These are phyloP conservation scores for Fusarium sp. DNA, from an alignment of 2,329 filamentous ascomycete species.

Conservation along the genomic window DNA sequence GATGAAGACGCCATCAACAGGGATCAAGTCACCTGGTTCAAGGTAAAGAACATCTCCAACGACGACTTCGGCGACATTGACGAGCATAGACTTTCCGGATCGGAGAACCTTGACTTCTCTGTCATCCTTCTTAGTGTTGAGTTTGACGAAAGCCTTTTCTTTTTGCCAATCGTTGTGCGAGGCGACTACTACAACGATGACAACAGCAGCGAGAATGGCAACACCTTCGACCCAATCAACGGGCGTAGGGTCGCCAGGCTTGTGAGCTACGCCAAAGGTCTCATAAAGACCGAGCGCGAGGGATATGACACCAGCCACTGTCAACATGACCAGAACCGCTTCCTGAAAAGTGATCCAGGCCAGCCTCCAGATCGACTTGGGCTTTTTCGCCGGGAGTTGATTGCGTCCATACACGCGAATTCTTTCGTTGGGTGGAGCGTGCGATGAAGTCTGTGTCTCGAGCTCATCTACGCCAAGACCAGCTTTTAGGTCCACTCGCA, in stretches of 20 bases:
- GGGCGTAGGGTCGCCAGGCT: slow-evolving; percentile 26
- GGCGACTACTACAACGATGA: slow-evolving; percentile 26
- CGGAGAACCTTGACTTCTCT: slow-evolving; percentile 33
- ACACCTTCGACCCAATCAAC: slow-evolving; percentile 33
- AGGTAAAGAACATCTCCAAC: slow-evolving; percentile 31
- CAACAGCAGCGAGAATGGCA: slow-evolving; percentile 27
- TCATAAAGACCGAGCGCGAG: slow-evolving; percentile 25
- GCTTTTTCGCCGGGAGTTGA: slow-evolving; percentile 23
- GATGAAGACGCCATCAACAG: slow-evolving; percentile 28
- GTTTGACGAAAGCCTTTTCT: slow-evolving; percentile 32
- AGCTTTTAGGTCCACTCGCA: slow-evolving; percentile 20
- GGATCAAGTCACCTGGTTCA: slow-evolving; percentile 28
- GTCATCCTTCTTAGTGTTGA: slow-evolving; percentile 33
- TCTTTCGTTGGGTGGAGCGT: slow-evolving; percentile 6
- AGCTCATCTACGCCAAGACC: slow-evolving; percentile 34
- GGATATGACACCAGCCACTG: slow-evolving; percentile 26
- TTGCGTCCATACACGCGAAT: slow-evolving; percentile 22
- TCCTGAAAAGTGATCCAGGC: slow-evolving; percentile 33
- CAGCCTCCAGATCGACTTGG: slow-evolving; percentile 28
- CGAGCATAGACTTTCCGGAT: slow-evolving; percentile 23
- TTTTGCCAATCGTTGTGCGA: slow-evolving; percentile 36
- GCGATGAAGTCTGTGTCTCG: neutral
- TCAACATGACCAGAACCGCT: slow-evolving; percentile 24
- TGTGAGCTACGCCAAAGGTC: slow-evolving; percentile 12
- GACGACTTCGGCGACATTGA: slow-evolving; percentile 21